Conservation (phyloP, 1,284 basidiomycete species). For the Ustilago crameri region DNA sequence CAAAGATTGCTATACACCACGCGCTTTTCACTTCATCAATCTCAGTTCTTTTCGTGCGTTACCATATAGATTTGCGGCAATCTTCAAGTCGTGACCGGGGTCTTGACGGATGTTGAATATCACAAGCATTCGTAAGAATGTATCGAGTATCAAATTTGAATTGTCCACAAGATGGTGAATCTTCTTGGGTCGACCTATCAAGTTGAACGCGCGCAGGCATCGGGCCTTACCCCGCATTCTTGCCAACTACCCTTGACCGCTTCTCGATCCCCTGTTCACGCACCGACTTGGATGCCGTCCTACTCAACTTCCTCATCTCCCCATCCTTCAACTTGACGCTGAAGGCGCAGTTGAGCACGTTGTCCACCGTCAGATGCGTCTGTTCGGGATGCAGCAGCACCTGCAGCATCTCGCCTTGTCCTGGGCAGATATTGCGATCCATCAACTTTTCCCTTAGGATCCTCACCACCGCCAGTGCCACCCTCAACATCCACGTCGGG, state of each 20-base stretch:
- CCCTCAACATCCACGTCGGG: constrained; percentile 80
- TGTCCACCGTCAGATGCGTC: constrained; percentile 65
- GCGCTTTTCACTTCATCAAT: no score
- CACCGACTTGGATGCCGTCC: constrained; percentile 60
- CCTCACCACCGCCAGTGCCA: constrained; percentile 79
- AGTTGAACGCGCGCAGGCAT: no score
- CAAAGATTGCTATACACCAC: no score
- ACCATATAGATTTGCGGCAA: no score
- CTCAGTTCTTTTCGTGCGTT: no score
- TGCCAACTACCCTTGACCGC: constrained; percentile 7
- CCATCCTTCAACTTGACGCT: constrained; percentile 83
- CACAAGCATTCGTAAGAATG: no score
- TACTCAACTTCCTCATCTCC: constrained; percentile 77
- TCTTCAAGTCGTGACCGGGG: no score
- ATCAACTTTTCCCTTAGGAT: constrained; percentile 73
- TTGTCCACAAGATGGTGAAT: no score
- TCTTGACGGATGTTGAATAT: no score
- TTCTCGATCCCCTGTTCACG: constrained; percentile 39
- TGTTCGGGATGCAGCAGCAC: constrained; percentile 72
- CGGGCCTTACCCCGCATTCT: constrained; percentile 1
- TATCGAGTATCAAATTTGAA: no score
- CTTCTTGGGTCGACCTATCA: no score
- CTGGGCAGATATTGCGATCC: constrained; percentile 71
- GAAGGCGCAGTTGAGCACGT: constrained; percentile 75
- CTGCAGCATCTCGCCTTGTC: constrained; percentile 72